Conservation (phyloP, 345 rosid species). For the Eucalyptus dawsonii region DNA sequence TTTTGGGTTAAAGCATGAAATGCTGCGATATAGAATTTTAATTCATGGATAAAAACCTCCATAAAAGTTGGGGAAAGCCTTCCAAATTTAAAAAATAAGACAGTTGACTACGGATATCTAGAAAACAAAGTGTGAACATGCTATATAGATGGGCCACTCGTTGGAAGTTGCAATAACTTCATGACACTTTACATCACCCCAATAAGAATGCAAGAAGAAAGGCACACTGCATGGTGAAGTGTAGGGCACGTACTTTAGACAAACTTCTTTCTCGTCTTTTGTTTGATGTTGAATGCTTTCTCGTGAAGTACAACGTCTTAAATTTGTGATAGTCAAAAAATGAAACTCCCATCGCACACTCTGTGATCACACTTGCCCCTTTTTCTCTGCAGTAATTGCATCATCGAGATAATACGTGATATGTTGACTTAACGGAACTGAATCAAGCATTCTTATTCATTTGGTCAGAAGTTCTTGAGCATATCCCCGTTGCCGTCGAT, state of each 20-base stretch:
- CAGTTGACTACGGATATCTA: background rate
- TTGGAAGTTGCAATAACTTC: background rate
- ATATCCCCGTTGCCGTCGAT: background rate
- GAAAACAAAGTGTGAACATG: background rate
- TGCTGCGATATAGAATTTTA: background rate
- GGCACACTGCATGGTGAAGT: background rate
- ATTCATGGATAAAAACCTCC: background rate
- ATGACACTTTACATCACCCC: background rate
- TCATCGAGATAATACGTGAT: background rate
- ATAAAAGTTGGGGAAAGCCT: background rate
- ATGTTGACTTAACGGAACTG: background rate
- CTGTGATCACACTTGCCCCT: background rate
- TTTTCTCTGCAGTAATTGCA: background rate
- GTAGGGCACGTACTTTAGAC: background rate
- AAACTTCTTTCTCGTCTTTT: background rate
- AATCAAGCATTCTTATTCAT: background rate
- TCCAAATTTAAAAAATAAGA: background rate
- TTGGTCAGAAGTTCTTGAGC: background rate
- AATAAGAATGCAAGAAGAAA: background rate
- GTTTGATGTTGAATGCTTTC: background rate
- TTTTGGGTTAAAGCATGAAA: background rate
- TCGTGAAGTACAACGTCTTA: background rate
- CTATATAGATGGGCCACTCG: background rate
- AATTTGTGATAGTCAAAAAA: background rate
- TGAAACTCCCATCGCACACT: background rate